Percentiles rank a stretch among this genome's conserved stretches.
phyloP scores from a whole-genome alignment of 1,284 basidiomycete genomes.

The Sanghuangporus baumii region DNA sequence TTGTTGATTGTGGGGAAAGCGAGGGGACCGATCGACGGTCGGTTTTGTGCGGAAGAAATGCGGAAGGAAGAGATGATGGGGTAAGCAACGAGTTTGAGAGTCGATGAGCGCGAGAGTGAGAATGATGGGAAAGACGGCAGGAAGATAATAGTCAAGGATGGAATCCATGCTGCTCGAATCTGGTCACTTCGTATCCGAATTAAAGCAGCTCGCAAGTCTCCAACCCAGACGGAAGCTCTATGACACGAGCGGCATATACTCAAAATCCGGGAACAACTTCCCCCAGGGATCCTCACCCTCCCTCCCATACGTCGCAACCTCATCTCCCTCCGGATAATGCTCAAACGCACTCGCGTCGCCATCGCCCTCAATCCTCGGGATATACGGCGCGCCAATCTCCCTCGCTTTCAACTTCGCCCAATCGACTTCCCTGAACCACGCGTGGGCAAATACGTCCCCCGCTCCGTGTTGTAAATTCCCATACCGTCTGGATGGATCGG shows the following conservation, averaged over 20 bases:
- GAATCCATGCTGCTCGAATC: too few species aligned
- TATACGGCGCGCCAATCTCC: constrained; percentile 68
- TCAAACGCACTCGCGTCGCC: constrained; percentile 19
- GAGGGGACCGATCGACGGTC: too few species aligned
- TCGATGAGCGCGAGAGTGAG: too few species aligned
- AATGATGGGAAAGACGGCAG: too few species aligned
- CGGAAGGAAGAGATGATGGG: too few species aligned
- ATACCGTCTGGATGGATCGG: constrained; percentile 86
- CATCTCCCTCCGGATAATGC: constrained; percentile 17
- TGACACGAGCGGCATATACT: constrained; percentile 16
- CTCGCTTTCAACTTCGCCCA: constrained; percentile 82
- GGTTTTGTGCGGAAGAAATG: too few species aligned
- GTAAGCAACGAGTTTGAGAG: too few species aligned
- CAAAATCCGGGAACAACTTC: constrained; percentile 15
- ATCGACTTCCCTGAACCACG: constrained; percentile 97
- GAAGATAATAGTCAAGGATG: too few species aligned
- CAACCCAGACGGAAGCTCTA: not conserved
- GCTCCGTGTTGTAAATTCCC: constrained; percentile 93
- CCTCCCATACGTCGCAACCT: constrained; percentile 12
- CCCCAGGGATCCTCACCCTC: constrained; percentile 15
- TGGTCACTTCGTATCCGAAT: too few species aligned
- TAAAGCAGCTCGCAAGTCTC: not conserved
- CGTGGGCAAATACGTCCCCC: constrained; percentile 90
- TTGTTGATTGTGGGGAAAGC: not conserved
- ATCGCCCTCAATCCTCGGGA: constrained; percentile 17